Evolutionary conservation across 352 stramenopile species (phyloP), one percentile per base, ranked within the genome.

Genomic region (Globisporangium alternatum): DNA sequence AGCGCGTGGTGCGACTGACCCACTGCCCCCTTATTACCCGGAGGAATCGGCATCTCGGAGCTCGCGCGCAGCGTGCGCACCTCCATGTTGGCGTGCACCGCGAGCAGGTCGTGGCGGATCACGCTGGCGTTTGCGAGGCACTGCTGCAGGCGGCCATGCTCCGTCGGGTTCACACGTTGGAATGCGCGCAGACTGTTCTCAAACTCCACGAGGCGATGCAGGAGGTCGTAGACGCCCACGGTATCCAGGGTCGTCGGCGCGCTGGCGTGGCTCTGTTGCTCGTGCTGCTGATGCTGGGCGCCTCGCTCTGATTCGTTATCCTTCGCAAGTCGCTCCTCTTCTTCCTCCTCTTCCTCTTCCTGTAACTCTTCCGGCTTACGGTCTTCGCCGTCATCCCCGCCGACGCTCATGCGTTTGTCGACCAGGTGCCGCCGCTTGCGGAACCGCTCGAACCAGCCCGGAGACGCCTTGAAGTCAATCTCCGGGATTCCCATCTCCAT

Each of bases 401-500:
- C 62, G 22, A 67, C 33, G 44, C 53, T 67, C 53, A 62, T 31
- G 19, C 62, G 62, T 31, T 39, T 56, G 53, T 67, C 62, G 3
- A 48, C 55, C 30, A 67, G 44, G 10, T 31, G 62, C 17, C 53
- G 41, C 7, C 62, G 52, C 33, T 60, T 62, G 10, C 62, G 62
- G 47, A 68, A 68, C 10, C 56, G 55, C 47, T 68, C 63, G 21
- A 68, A 56, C 63, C 56, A 68, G 9, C 56, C 63, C 1, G 63
- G 33, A 4, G 63, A 64, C 4, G 39, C 63, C 22, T 68, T 68
- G 31, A 68, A 68, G 9, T 44, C 56, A 15, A 47, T 30, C 15
- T 55, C 44, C 5, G 63, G 13, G 35, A 68, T 68, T n/a, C 63
- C 56, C 44, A 68, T n/a, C 6, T 58, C 49, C 12, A 19, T 28